Evolutionary conservation across 2,329 filamentous ascomycete genomes (phyloP).

Genomic region (Neospermospora avenae): DNA sequence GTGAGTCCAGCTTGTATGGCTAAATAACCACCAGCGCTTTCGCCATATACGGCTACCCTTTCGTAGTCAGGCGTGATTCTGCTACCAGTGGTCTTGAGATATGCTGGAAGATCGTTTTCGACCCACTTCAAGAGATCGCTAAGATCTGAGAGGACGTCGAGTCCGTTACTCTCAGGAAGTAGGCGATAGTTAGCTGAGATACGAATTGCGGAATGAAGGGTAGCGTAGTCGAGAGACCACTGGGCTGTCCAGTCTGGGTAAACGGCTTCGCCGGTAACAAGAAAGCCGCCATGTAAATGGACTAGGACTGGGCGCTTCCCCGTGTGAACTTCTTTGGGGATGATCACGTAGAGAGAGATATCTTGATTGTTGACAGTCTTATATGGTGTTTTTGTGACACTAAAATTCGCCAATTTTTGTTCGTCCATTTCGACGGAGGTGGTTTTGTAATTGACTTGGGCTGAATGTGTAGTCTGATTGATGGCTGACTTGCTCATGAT

Average conservation of each 20-base stretch:
- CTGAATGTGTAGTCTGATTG: neutral
- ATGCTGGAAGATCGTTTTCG: constrained; percentile 19
- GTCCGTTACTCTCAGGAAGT: constrained; percentile 46
- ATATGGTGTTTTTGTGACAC: constrained; percentile 19
- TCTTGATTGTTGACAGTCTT: constrained; percentile 25
- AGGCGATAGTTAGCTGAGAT: constrained; percentile 48
- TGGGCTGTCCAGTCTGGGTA: constrained; percentile 31
- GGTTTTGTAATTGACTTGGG: neutral
- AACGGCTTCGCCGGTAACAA: constrained; percentile 19
- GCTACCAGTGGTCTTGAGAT: constrained; percentile 14
- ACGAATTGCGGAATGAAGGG: constrained; percentile 37
- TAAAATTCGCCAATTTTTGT: constrained; percentile 19
- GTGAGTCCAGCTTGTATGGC: constrained; percentile 20
- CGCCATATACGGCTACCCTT: constrained; percentile 20
- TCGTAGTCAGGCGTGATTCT: constrained; percentile 18
- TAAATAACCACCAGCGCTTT: constrained; percentile 25
- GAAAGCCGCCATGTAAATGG: constrained; percentile 25
- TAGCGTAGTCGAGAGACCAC: constrained; percentile 28
- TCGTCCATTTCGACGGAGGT: constrained; percentile 3
- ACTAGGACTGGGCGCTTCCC: constrained; percentile 21
- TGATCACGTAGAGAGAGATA: constrained; percentile 21
- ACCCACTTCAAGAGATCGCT: constrained; percentile 48
- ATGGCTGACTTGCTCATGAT: neutral
- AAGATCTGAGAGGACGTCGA: constrained; percentile 47
- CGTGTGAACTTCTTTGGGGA: constrained; percentile 18